Percentiles rank a stretch among this genome's conserved stretches.
Evolutionary conservation across 768 basidiomycete species (phyloP).

Genomic region (Sporobolomyces pararoseus): DNA sequence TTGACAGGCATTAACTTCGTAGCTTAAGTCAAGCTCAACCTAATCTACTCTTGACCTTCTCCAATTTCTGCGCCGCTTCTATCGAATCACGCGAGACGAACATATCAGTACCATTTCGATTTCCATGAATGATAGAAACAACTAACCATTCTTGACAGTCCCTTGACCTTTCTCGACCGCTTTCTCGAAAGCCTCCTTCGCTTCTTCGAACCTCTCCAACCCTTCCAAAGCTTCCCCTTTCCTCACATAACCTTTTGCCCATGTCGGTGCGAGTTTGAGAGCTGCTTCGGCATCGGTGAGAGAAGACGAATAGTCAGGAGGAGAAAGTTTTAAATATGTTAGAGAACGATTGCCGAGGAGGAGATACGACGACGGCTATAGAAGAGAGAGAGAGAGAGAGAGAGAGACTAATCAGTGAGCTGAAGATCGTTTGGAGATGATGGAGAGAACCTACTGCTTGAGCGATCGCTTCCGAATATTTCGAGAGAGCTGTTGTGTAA

Average conservation of each 20-base stretch:
- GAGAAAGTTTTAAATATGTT: slow-evolving; percentile 11
- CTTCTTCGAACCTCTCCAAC: slow-evolving; percentile 7
- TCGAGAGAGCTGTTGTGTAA: not conserved
- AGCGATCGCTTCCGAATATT: slow-evolving; percentile 25
- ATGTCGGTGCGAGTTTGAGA: slow-evolving; percentile 16
- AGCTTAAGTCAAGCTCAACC: no score
- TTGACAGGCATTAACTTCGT: no score
- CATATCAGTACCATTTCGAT: no score
- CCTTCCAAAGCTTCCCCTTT: slow-evolving; percentile 33
- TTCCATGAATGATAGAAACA: not conserved
- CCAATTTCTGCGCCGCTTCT: slow-evolving; percentile 28
- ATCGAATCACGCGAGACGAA: no score
- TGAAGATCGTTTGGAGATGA: not conserved
- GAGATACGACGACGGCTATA: slow-evolving; percentile 21
- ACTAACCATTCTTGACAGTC: slow-evolving; percentile 25
- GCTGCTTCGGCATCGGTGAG: slow-evolving; percentile 32
- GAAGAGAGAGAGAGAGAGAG: not conserved
- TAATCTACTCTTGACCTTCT: slow-evolving; percentile 10
- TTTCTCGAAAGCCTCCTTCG: slow-evolving; percentile 17
- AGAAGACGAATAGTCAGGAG: slow-evolving; percentile 8
- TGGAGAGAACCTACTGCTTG: not conserved
- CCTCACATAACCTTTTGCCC: slow-evolving; percentile 37
- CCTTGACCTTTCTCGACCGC: slow-evolving; percentile 23
- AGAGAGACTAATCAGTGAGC: not conserved
- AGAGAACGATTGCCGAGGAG: slow-evolving; percentile 36